These are phyloP conservation scores for Stagonosporopsis rhizophila DNA, from an alignment of 2,329 filamentous ascomycete species.

Conservation along the genomic window DNA sequence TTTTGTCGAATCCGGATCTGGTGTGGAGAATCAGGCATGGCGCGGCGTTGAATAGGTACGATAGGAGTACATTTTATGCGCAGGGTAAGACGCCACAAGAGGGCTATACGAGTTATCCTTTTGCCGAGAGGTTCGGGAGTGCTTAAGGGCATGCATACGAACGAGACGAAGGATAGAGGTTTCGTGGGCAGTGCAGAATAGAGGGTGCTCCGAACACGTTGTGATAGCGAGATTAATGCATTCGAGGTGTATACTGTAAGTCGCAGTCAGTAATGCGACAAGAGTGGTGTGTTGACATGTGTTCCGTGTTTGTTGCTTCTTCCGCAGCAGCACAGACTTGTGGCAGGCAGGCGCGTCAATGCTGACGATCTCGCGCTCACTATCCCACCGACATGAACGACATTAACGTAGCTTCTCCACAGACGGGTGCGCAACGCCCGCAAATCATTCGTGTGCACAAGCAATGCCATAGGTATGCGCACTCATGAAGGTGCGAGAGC, in stretches of 20 bases:
- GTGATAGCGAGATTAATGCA: neutral
- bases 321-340: slow-evolving; percentile 1
- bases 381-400: neutral
- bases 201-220: neutral
- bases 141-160: neutral
- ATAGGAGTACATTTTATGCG: slow-evolving; percentile 13
- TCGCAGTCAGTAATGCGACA: neutral
- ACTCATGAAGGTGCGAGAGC: neutral
- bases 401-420: neutral
- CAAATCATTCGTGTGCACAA: neutral
- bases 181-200: neutral
- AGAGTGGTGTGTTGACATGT: neutral
- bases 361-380: neutral
- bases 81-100: neutral
- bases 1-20: slow-evolving; percentile 53
- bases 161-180: neutral
- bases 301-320: neutral
- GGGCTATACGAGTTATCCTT: slow-evolving; percentile 15
- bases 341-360: neutral
- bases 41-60: neutral
- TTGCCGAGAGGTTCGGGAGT: neutral
- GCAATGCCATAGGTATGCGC: neutral
- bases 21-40: neutral
- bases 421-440: neutral
- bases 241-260: too few relatives aligned